phyloP scores from a whole-genome alignment of 345 rosid species.

The Orychophragmus violaceus region DNA sequence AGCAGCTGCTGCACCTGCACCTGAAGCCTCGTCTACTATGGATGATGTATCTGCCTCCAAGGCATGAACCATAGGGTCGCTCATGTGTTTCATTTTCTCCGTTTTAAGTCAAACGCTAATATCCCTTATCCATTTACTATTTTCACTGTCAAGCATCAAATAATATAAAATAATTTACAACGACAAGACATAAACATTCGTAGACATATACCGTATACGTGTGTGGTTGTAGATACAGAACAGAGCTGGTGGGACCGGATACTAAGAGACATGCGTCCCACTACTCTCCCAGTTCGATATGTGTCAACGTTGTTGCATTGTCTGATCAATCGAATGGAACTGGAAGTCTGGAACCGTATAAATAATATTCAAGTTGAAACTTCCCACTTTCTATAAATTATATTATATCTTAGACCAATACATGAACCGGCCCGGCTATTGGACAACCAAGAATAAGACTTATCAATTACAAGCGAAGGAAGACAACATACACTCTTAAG shows the following conservation, averaged over 20 bases:
- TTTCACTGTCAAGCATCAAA: constrained; percentile 11
- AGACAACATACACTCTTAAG: neutral
- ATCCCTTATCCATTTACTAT: constrained; percentile 13
- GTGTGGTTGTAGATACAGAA: constrained; percentile 4
- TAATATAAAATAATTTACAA: constrained; percentile 1
- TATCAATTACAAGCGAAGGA: neutral
- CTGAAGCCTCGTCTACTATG: constrained; percentile 41
- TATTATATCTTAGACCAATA: neutral
- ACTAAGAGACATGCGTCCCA: constrained; percentile 29
- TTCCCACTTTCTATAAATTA: neutral
- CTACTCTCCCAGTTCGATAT: constrained; percentile 22
- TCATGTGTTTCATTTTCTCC: constrained; percentile 1
- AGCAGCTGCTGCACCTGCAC: constrained; percentile 3
- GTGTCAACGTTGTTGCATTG: constrained; percentile 17
- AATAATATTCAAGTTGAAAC: neutral
- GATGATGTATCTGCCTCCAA: constrained; percentile 68
- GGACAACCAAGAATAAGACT: neutral
- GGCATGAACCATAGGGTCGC: constrained; percentile 34
- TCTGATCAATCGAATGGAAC: neutral
- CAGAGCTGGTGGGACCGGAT: constrained; percentile 24
- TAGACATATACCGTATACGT: neutral
- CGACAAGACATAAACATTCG: constrained; percentile 13
- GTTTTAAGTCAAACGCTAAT: constrained; percentile 22
- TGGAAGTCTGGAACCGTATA: neutral
- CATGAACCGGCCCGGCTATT: neutral